Base-by-base conservation (phyloP, 495 filamentous ascomycete species). In the Xylaria bambusicola region DNA sequence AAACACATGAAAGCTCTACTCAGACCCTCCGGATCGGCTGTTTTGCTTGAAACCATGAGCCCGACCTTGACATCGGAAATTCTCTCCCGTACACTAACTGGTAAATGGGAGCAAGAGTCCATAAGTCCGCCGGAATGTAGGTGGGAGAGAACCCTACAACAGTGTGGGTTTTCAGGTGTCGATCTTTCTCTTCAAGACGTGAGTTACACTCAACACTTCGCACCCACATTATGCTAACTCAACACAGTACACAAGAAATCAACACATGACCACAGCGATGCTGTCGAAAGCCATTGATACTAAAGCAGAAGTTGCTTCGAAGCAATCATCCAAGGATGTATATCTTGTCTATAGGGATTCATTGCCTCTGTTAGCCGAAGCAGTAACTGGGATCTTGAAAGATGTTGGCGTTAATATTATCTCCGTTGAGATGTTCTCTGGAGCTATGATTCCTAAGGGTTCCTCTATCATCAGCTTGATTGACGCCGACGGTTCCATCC, bases 21-120 rank as follows among this genome's bases (percentile, higher is more conserved):
- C 12, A 23, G 15, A 2, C 21, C 42, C 4, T 23, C 20, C 3
- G 65, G 33, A 63, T 67, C 33, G 49, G 80, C 12, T 76, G 81
- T 62, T 73, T 75, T 8, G 80, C 77, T 0, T 47, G 46, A 3
- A 53, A 58, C 27, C 44, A 77, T 1, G 31, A 69, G 2, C 51
- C 65, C 9, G 74, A 66, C 5, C 36, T 82, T 42, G 13, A 42
- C 40, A 17, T 42, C 1, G n/a, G 40, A 42, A 17, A 7, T 42
- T 42, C 13, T 42, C 20, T 42, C 40, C 7, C 40, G 40, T 17
- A 42, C 40, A n/a, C 17, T 42, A 17, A 42, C 40, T 4, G 40
- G 40, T 17, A 42, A 42, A 6, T 42, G 40, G 40, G 40, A 33
- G 5, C 29, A 33, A 33, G 29, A 10, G 10, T 10, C 29, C 5